Evolutionary conservation across 257 asterid species (phyloP).

Genomic region (Fraxinus quadrangulata): DNA sequence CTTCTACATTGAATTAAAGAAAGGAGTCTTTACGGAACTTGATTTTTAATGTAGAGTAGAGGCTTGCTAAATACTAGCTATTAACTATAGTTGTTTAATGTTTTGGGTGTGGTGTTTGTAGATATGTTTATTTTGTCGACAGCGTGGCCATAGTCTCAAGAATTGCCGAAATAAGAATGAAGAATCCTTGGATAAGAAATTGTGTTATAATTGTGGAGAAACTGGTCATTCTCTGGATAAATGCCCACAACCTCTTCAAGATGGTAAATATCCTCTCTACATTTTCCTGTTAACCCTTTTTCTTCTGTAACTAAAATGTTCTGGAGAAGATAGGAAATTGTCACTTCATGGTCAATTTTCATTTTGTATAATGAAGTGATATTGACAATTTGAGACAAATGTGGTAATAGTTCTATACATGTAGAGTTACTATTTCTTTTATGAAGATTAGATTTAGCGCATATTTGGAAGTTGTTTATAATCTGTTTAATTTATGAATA

Average conservation of each 20-base stretch:
- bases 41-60: background rate
- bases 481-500: no score
- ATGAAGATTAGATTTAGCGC: conserved; percentile 12
- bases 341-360: background rate
- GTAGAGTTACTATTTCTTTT: background rate
- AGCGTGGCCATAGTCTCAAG: conserved; percentile 71
- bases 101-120: conserved; percentile 9
- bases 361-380: conserved; percentile 43
- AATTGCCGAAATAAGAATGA: conserved; percentile 70
- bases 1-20: background rate
- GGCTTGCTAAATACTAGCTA: background rate
- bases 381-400: conserved; percentile 60
- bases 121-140: no score
- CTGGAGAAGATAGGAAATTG: background rate
- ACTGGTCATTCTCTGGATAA: conserved; percentile 72
- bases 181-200: conserved; percentile 47
- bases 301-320: conserved; percentile 5
- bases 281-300: conserved; percentile 9
- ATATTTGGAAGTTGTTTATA: conserved; percentile 39
- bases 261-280: conserved; percentile 49
- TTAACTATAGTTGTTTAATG: conserved; percentile 22
- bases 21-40: background rate
- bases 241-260: conserved; percentile 79
- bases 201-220: conserved; percentile 91
- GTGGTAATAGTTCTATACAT: background rate